These are phyloP conservation scores for Sporothrix phasma DNA, from an alignment of 2,329 filamentous ascomycete species.

Conservation along the genomic window DNA sequence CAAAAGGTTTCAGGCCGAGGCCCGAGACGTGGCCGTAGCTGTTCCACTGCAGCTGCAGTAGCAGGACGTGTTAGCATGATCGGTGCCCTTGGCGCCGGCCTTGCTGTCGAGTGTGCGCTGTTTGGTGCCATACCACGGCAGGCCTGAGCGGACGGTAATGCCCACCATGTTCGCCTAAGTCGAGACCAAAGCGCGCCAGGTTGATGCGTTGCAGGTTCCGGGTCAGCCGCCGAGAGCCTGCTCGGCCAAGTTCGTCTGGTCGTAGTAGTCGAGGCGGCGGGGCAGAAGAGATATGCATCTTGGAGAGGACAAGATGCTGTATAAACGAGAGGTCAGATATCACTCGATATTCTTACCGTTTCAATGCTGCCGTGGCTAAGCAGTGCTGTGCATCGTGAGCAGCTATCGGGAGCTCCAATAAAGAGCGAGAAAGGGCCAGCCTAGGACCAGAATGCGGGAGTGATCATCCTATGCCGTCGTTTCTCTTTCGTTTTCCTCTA, in stretches of 20 bases:
- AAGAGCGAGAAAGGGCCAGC: not conserved
- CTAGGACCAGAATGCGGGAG: not conserved
- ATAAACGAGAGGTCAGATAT: not conserved
- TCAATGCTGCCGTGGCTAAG: not conserved
- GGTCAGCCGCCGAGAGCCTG: constrained; percentile 34
- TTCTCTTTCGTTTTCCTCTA: not conserved
- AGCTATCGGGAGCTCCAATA: not conserved
- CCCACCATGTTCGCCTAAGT: constrained; percentile 40
- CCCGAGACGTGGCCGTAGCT: constrained; percentile 4
- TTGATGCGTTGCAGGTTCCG: constrained; percentile 44
- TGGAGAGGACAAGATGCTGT: not conserved
- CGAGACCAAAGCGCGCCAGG: constrained; percentile 37
- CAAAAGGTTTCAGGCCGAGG: constrained; percentile 30
- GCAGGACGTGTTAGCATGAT: constrained; percentile 26
- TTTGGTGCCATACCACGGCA: constrained; percentile 31
- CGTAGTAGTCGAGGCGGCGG: constrained; percentile 31
- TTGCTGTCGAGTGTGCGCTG: constrained; percentile 34
- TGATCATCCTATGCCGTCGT: not conserved
- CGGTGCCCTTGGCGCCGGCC: constrained; percentile 23
- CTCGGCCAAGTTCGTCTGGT: constrained; percentile 33
- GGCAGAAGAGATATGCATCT: not conserved
- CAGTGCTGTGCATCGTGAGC: not conserved
- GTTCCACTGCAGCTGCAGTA: constrained; percentile 21
- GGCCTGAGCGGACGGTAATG: constrained; percentile 32
- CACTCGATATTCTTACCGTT: not conserved